These are phyloP conservation scores for Pyrrhoderma noxium DNA, from an alignment of 1,284 basidiomycete genomes.

Conservation along the genomic window DNA sequence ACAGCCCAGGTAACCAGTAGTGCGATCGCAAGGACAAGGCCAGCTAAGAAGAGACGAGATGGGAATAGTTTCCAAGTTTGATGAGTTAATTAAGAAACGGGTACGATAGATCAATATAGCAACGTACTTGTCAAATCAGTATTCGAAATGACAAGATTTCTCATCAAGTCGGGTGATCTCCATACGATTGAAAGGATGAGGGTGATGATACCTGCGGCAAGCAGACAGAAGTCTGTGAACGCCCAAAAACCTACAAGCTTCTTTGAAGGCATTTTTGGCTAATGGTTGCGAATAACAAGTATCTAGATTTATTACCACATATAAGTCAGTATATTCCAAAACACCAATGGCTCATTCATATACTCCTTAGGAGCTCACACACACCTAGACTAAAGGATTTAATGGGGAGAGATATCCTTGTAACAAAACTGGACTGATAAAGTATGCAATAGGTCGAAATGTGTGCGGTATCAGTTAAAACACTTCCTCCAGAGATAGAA, in stretches of 20 bases:
- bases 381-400: too few species aligned
- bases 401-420: too few species aligned
- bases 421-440: too few species aligned
- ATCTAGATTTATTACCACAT: neutral
- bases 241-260: slow-evolving; percentile 64
- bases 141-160: slow-evolving; percentile 59
- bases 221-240: slow-evolving; percentile 59
- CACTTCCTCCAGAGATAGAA: neutral
- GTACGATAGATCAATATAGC: neutral
- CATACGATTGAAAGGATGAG: slow-evolving; percentile 65
- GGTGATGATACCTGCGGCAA: slow-evolving; percentile 58
- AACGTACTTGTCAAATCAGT: slow-evolving; percentile 54
- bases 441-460: too few species aligned
- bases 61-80: slow-evolving; percentile 3
- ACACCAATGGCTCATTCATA: too few species aligned
- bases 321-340: too few species aligned
- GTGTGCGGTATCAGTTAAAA: neutral
- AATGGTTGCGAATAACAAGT: neutral
- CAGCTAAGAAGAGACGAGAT: slow-evolving; percentile 46
- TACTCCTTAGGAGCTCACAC: too few species aligned
- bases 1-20: slow-evolving; percentile 62
- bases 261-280: slow-evolving; percentile 56
- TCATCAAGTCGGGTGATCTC: slow-evolving; percentile 53
- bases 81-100: neutral
- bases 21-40: slow-evolving; percentile 58